A percentile compares a stretch with the other conserved stretches of the same genome.
phyloP scores from a whole-genome alignment of 2,329 filamentous ascomycete species.

The Ascosphaera aggregata region DNA sequence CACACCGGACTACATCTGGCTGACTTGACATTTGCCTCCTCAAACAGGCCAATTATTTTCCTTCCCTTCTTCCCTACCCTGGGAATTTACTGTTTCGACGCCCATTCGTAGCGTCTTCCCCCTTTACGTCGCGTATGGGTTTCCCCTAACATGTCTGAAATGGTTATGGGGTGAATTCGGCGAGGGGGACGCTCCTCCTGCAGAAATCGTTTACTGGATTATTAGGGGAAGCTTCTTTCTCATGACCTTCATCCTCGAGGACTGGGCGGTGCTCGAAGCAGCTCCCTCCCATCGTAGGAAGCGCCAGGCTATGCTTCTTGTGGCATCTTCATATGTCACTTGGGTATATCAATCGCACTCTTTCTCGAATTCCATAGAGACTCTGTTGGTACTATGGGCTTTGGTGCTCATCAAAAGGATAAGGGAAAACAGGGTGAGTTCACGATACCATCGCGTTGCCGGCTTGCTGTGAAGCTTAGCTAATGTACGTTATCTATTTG shows the following conservation, averaged over 20 bases:
- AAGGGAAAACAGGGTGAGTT: constrained; percentile 43
- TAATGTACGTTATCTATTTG: too few relatives aligned
- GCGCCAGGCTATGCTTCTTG: constrained; percentile 52
- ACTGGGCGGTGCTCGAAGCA: constrained; percentile 91
- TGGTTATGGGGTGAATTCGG: constrained; percentile 83
- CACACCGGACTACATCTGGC: background rate
- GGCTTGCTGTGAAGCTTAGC: too few relatives aligned
- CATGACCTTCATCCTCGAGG: constrained; percentile 85
- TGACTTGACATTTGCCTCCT: constrained; percentile 2
- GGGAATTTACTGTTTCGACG: constrained; percentile 78
- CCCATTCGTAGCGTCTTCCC: constrained; percentile 94
- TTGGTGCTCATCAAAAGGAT: constrained; percentile 80
- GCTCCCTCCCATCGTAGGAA: constrained; percentile 51
- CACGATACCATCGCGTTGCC: too few relatives aligned
- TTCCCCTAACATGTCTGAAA: constrained; percentile 78
- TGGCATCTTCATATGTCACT: constrained; percentile 92
- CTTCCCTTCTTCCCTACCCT: constrained; percentile 73
- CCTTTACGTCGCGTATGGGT: constrained; percentile 82
- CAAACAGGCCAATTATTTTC: constrained; percentile 83
- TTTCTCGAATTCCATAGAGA: constrained; percentile 95
- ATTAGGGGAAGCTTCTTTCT: constrained; percentile 80
- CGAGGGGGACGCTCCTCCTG: constrained; percentile 46
- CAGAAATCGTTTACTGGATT: constrained; percentile 75
- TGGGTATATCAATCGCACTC: constrained; percentile 98
- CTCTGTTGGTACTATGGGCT: constrained; percentile 77